Conservation (phyloP, 495 filamentous ascomycete genomes). For the Xylaria castorea region DNA sequence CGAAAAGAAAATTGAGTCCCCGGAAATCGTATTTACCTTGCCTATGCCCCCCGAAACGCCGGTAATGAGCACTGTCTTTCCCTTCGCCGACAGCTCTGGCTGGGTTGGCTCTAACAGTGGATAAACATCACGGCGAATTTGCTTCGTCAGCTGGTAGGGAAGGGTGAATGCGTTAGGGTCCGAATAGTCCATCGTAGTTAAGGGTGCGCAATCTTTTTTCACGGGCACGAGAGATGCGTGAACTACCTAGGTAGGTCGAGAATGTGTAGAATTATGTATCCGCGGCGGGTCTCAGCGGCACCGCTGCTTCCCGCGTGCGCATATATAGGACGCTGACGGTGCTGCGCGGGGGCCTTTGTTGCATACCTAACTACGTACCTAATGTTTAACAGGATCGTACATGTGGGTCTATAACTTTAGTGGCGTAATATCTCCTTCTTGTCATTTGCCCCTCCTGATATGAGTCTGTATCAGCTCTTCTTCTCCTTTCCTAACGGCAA, state of each 20-base stretch:
- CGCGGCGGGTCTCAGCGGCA: background rate
- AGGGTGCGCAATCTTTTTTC: constrained; percentile 18
- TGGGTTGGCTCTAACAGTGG: constrained; percentile 45
- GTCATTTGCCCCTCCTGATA: too few relatives aligned
- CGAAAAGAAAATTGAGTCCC: constrained; percentile 3
- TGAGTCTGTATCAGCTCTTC: background rate
- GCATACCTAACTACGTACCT: too few relatives aligned
- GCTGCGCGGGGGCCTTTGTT: too few relatives aligned
- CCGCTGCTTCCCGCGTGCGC: background rate
- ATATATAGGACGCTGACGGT: too few relatives aligned
- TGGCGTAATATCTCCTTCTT: too few relatives aligned
- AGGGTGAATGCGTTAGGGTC: constrained; percentile 32
- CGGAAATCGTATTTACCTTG: constrained; percentile 27
- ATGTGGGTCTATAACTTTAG: too few relatives aligned
- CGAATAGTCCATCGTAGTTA: constrained; percentile 28
- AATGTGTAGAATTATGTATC: constrained; percentile 6
- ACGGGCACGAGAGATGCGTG: constrained; percentile 10
- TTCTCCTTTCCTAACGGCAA: background rate
- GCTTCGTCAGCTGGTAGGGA: constrained; percentile 37
- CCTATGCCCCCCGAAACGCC: constrained; percentile 49
- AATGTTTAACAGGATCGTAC: too few relatives aligned
- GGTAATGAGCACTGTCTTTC: constrained; percentile 51
- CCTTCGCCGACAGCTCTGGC: constrained; percentile 43
- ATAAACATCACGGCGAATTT: constrained; percentile 41
- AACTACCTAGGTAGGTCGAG: constrained; percentile 18